Evolutionary conservation across 352 stramenopile species (phyloP), one percentile per base, ranked within the genome.

Genomic region (Globisporangium paroecandrum): DNA sequence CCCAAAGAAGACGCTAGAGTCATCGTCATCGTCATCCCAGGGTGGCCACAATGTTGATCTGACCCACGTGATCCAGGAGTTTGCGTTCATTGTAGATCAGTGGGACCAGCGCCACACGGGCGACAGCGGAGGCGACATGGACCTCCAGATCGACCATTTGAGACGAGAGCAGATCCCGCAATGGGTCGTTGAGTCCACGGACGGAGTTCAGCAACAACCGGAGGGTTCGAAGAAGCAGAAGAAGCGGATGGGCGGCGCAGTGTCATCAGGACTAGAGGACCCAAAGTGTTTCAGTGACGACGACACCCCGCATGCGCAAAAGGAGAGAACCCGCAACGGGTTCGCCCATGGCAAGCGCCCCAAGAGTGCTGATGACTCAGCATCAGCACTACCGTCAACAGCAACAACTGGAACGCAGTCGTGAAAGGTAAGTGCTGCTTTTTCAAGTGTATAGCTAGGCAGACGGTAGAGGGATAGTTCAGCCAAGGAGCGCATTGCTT

Each of bases 101-200:
- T 95, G 88, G 88, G 77, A 88, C 22, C 71, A 86, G 55, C 82
- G 85, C 54, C 74, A 78, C n/a, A 74, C 72, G 2, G 82, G 80
- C n/a, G 25, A 20, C 25, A 29, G 27, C 13, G 53, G 24, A 24
- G 55, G 55, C 55, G 18, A 61, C 55, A 95, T 94, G 88, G 88
- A 95, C 68, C 81, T 95, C 63, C 77, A 89, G 62, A 82, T 95
- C 22, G 77, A 94, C 58, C 84, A 95, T 68, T 63, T 94, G 56
- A 81, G 72, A 20, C 76, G 77, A 2, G 57, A 68, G 0, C 63
- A 87, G 41, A 77, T 95, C 47, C 85, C 85, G 0, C 60, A 81
- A 20, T 95, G 88, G 88, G 76, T 95, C 10, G 38, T 87, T 0
- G 64, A 90, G 43, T 81, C 78, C 7, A 72, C 73, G 15, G 55